phyloP scores from a whole-genome alignment of 352 stramenopile genomes.

The Globisporangium nagaii region DNA sequence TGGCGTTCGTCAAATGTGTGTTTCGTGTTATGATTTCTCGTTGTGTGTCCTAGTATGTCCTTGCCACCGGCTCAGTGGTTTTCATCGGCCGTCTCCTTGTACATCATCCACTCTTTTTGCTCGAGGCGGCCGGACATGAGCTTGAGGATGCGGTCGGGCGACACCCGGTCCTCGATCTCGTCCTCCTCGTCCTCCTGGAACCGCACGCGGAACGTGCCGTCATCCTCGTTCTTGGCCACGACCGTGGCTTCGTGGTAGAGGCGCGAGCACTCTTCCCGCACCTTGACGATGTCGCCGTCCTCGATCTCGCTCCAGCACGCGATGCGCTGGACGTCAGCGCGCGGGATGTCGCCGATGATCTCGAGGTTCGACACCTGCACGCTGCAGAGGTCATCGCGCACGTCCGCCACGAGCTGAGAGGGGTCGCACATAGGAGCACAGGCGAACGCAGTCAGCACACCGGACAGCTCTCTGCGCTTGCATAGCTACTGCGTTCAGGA shows the following conservation, averaged over 20 bases:
- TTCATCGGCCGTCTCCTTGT: slow-evolving; percentile 36
- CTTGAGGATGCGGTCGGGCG: slow-evolving; percentile 41
- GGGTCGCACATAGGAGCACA: slow-evolving; percentile 5
- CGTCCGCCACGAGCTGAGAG: slow-evolving; percentile 48
- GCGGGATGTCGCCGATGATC: slow-evolving; percentile 31
- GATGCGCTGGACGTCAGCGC: slow-evolving; percentile 45
- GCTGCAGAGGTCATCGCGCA: slow-evolving; percentile 35
- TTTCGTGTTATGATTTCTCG: too few relatives aligned
- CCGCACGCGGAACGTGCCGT: slow-evolving; percentile 62
- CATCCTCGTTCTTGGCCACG: slow-evolving; percentile 25
- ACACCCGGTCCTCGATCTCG: slow-evolving; percentile 47
- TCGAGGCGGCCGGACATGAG: slow-evolving; percentile 62
- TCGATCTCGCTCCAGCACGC: slow-evolving; percentile 64
- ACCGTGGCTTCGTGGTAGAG: slow-evolving; percentile 66
- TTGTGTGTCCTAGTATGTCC: not conserved
- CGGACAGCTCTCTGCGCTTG: too few relatives aligned
- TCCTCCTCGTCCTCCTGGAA: slow-evolving; percentile 51
- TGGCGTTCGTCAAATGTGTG: not conserved
- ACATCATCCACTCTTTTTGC: slow-evolving; percentile 74
- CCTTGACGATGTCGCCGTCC: slow-evolving; percentile 54
- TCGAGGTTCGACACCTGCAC: slow-evolving; percentile 53
- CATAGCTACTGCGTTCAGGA: too few relatives aligned
- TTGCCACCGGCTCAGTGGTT: not conserved
- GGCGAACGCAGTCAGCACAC: not conserved
- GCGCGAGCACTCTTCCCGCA: slow-evolving; percentile 49